Evolutionary conservation across 2,329 filamentous ascomycete species (phyloP), one percentile per base, ranked within the genome.

Genomic region (Pseudocercospora ulei): DNA sequence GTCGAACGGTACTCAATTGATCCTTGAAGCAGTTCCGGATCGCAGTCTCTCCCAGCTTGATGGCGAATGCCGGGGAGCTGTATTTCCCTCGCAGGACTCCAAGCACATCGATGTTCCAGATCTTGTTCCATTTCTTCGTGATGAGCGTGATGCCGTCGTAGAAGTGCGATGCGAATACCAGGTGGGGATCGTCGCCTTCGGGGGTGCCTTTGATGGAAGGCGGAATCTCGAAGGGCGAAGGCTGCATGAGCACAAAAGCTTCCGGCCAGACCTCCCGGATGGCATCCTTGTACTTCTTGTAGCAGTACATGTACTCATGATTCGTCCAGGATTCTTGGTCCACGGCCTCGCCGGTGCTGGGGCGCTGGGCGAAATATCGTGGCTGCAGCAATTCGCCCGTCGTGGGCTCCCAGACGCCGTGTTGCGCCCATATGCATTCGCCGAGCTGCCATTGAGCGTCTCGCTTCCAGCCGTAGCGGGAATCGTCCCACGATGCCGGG

Each of bases 61-160:
- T 80, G 3, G 85, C 90, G 57, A 98, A 88, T 0, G 84, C 84
- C 7, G 90, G 90, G 13, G 80, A 82, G 50, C 82, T 69, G 56
- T 98, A 98, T 49, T 80, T 80, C 7, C 90, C 90, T 29, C 90
- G 80, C 27, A 98, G 68, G 8, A 98, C 75, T 2, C 90, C 90
- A 35, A 98, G 77, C 3, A 98, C 84, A 58, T 98, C 90, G 5
- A 98, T 82, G 52, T 98, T 98, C 82, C 90, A 98, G 9, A 81
- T 78, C 24, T 87, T 81, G 58, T 96, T 98, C 90, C 90, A 98
- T 61, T 94, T 93, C 65, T 98, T 98, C 7, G 85, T 96, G 73
- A 98, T 82, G 3, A 98, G 70, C 0, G 90, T 98, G 39, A 98
- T 81, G 7, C 90, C 90, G 53, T 98, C 90, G 61, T 98, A 98